A percentile compares a stretch with the other conserved stretches of the same genome.
These are phyloP conservation scores for Astrocystis sublimbata DNA, from an alignment of 495 filamentous ascomycete genomes.

Conservation along the genomic window DNA sequence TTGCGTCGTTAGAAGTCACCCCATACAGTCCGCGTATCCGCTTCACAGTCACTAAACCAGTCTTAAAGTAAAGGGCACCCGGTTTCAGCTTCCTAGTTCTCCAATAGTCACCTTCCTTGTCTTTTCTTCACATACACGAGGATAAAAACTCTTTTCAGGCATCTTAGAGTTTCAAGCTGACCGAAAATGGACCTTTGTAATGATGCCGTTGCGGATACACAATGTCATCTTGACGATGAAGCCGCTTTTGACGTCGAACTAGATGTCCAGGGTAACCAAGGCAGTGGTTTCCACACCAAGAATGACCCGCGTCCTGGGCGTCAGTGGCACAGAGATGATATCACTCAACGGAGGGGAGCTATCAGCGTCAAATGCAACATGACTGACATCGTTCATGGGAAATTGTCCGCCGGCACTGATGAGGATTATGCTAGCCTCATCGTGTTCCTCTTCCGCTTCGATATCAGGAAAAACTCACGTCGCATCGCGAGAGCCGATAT, in stretches of 20 bases:
- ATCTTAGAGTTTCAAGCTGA: no score
- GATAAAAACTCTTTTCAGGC: no score
- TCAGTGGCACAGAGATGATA: conserved; percentile 2
- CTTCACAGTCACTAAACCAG: no score
- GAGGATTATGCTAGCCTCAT: background rate
- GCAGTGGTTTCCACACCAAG: background rate
- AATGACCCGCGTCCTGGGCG: background rate
- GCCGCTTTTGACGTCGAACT: background rate
- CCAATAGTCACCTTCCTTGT: no score
- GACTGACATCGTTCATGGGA: background rate
- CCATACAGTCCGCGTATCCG: no score
- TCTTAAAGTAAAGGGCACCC: no score
- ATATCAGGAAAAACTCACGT: background rate
- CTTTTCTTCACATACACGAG: no score
- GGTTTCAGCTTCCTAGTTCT: no score
- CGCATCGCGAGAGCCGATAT: background rate
- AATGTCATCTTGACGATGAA: background rate
- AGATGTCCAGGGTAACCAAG: background rate
- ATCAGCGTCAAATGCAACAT: background rate
- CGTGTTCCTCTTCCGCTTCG: background rate
- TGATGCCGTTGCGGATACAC: background rate
- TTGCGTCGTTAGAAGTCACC: no score
- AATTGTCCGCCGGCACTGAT: background rate
- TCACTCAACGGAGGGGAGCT: background rate
- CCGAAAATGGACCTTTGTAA: background rate